phyloP scores from a whole-genome alignment of 2,329 filamentous ascomycete genomes.

The Aureobasidium sp. region DNA sequence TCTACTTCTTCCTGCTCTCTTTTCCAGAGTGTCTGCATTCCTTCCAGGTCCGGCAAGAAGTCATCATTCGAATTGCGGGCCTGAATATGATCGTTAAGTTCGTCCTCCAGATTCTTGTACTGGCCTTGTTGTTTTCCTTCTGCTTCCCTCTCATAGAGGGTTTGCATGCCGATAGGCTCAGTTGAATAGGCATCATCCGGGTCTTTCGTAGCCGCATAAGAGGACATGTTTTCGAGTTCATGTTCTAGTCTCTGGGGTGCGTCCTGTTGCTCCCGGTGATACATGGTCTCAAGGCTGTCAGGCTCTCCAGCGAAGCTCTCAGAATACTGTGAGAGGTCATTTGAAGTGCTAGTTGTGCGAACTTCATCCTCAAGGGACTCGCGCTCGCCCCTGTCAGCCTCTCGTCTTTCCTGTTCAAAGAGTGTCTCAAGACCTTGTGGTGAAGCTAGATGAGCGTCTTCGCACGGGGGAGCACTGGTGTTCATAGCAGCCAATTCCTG shows the following conservation, averaged over 20 bases:
- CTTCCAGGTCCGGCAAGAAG: neutral
- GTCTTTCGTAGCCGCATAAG: neutral
- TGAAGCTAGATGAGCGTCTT: conserved; percentile 1
- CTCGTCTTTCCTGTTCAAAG: conserved; percentile 9
- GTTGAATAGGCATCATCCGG: conserved; percentile 9
- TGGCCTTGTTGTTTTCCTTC: neutral
- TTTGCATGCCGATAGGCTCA: conserved; percentile 14
- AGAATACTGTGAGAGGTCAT: neutral
- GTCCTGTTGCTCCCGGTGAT: conserved; percentile 32
- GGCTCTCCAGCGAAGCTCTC: conserved; percentile 19
- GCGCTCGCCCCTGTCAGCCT: neutral
- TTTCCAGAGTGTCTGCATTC: conserved; percentile 11
- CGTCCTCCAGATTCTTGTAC: conserved; percentile 5
- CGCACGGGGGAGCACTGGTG: neutral
- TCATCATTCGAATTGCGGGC: neutral
- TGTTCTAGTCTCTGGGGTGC: conserved; percentile 14
- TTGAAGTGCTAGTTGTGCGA: neutral
- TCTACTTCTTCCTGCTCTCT: conserved; percentile 1
- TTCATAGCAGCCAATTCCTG: conserved; percentile 13
- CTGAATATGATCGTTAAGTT: conserved; percentile 1
- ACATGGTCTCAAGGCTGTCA: conserved; percentile 42
- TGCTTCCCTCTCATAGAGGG: conserved; percentile 11
- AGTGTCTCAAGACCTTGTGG: conserved; percentile 13
- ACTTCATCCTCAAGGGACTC: conserved; percentile 11
- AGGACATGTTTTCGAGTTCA: neutral